Base-by-base conservation (phyloP, 345 rosid genomes). In the Trapa bicornis region DNA sequence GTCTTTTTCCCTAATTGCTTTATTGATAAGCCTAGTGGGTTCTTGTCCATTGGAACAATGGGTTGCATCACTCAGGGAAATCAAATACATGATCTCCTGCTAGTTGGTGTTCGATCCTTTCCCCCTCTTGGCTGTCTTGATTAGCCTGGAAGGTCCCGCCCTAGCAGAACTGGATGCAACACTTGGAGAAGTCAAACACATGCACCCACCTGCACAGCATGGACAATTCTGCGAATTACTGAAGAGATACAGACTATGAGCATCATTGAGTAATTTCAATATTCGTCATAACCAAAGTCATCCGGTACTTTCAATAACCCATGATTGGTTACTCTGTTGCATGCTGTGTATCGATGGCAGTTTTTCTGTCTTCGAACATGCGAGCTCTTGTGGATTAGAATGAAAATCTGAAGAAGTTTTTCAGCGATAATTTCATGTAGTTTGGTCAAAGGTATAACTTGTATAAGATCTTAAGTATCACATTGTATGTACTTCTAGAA, bases 401-500 rank as follows among this genome's bases (percentile, higher is more conserved):
- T 75, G 83, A 45, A 82, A n/a, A 54, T 66, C 76, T 73, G 74
- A 79, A 83, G 77, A 83, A 88, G 83, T 90, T 90, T 87, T 88
- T 86, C 86, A 22, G 70, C 83, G 81, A 80, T 77, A 79, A 83
- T 83, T 80, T 80, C 70, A 68, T 84, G 84, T 81, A 82, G 83
- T 80, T 78, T 77, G 83, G 80, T 78, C 78, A 78, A 92, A 86
- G 85, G 84, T 80, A 78, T 80, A 83, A 78, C 82, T 82, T 70
- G 54, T 87, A 86, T 75, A 78, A 83, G 80, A 80, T 84, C 87
- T 79, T 87, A 76, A 73, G 82, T 75, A 72, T 77, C 80, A 74
- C 92, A 76, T 82, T 86, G 78, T 85, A 78, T 89, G 96, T 92
- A 89, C 82, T 83, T 80, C 63, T 84, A 82, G 73, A 76, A 76